phyloP scores from a whole-genome alignment of 176 grass and related monocot genomes.

The Miscanthus lutarioriparius region DNA sequence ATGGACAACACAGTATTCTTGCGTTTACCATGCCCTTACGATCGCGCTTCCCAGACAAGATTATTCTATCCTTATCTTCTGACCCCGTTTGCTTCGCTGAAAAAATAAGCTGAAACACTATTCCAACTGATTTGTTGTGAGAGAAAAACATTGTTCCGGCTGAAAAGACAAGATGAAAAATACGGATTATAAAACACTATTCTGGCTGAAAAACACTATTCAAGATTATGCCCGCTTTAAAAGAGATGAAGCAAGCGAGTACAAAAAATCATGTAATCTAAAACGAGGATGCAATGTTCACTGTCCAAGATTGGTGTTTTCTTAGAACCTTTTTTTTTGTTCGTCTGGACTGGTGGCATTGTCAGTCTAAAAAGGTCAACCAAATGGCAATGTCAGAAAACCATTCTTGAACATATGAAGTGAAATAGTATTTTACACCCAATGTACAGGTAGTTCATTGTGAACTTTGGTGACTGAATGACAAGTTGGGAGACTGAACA shows the following conservation, averaged over 20 bases:
- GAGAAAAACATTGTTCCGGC: no score
- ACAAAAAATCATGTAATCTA: background rate
- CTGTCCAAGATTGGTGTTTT: background rate
- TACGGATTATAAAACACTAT: no score
- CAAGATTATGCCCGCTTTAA: background rate
- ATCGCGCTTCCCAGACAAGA: background rate
- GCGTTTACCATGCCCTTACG: background rate
- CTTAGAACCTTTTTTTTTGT: background rate
- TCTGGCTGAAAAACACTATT: no score
- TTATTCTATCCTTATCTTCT: background rate
- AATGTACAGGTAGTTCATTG: background rate
- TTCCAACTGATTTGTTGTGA: no score
- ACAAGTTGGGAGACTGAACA: background rate
- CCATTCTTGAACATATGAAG: background rate
- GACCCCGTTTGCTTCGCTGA: no score
- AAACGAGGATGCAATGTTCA: background rate
- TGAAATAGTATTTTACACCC: background rate
- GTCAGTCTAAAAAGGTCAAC: no score
- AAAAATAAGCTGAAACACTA: no score
- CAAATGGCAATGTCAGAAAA: background rate
- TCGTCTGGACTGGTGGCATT: background rate
- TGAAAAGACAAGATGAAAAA: no score
- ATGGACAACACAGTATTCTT: background rate
- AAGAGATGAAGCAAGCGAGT: background rate
- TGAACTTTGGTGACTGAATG: background rate